Evolutionary conservation across 2,329 filamentous ascomycete species (phyloP), one percentile per base, ranked within the genome.

Genomic region (Mycocentrospora acerina): DNA sequence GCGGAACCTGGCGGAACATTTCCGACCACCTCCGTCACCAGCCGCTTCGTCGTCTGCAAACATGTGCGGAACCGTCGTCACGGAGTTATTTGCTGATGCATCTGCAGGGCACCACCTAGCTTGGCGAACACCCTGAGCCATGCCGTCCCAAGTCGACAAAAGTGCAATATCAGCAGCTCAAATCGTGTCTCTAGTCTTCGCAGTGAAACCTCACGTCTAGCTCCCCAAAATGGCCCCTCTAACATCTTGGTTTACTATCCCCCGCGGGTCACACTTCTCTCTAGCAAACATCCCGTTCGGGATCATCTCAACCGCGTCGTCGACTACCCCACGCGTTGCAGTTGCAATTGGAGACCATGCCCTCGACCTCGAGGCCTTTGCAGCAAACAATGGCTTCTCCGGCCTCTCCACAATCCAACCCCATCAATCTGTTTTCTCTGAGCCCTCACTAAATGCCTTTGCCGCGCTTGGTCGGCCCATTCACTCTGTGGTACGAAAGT

Each of bases 281-380:
- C 71, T 91, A 35, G 81, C 83, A 57, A 93, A 93, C 62, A 84
- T 93, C 37, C 88, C 88, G 2, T 91, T 91, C 59, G 88, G 88
- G 57, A 82, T 93, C 71, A 87, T 93, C 60, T 85, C 82, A 19
- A 85, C 84, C 1, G 48, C 74, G 3, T 65, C 73, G 5, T 74
- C 79, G 42, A 55, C 73, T 9, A 73, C 73, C 17, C 84, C 76
- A 2, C 82, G 82, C 18, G 77, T 82, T 8, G 87, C 85, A 11
- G 70, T 87, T 43, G 86, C 86, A 8, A 85, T 93, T 53, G 88
- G 87, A 32, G 77, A 83, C 22, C 72, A 86, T 65, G 85, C 81
- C 0, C 70, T 93, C 29, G 85, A 91, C 52, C 73, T 93, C 10
- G 75, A 77, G 32, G 73, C 71, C 1, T 85, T 89, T 46, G 70